These are phyloP conservation scores for Ogataea nitratoaversa DNA, from an alignment of 805 yeast genomes.

Conservation along the genomic window DNA sequence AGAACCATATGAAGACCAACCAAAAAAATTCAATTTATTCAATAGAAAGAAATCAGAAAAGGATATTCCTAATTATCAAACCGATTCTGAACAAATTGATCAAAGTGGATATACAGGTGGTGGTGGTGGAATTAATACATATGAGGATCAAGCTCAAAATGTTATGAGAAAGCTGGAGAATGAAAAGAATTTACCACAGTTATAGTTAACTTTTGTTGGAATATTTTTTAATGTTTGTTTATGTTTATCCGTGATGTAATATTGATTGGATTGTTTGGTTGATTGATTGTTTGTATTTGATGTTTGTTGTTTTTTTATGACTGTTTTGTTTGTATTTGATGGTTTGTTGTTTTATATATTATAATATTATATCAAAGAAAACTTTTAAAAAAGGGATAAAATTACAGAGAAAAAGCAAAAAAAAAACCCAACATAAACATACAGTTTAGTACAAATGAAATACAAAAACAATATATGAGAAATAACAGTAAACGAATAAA, in stretches of 20 bases:
- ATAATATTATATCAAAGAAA: too few species aligned
- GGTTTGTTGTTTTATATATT: too few species aligned
- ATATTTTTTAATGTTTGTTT: not conserved
- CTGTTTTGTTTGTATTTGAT: not conserved
- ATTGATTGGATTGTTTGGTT: not conserved
- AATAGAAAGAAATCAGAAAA: not conserved
- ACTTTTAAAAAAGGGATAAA: not conserved
- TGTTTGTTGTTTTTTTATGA: not conserved
- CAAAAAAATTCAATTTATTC: slow-evolving; percentile 3
- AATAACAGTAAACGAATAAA: too few species aligned
- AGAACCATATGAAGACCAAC: too few species aligned
- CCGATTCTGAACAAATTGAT: too few species aligned
- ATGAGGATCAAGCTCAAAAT: slow-evolving; percentile 4
- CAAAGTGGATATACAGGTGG: not conserved
- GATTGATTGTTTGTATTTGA: not conserved
- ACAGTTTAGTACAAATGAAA: too few species aligned
- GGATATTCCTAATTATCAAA: too few species aligned
- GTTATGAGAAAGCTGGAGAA: slow-evolving; percentile 3
- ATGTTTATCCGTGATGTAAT: not conserved
- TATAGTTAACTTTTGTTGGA: too few species aligned
- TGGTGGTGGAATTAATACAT: not conserved
- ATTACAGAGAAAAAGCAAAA: too few species aligned
- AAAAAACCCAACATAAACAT: too few species aligned
- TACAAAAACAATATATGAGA: too few species aligned
- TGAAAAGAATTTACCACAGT: too few species aligned